Conservation (phyloP, 768 basidiomycete species). For the Auricularia sp. region DNA sequence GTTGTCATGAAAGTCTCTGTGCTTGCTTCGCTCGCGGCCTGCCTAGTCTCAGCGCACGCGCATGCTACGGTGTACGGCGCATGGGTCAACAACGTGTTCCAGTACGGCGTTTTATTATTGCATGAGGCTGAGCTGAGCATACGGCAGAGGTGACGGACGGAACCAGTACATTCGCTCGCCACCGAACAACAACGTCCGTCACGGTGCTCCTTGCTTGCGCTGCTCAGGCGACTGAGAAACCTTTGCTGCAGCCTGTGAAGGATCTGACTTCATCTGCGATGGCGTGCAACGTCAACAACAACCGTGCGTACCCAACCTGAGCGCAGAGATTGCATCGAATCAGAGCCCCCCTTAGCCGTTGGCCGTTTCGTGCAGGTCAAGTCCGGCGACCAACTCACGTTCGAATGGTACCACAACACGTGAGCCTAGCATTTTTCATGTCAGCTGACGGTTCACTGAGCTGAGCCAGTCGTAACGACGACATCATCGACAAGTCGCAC, state of each 20-base stretch:
- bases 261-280: slow-evolving; percentile 6
- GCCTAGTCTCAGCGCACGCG: neutral
- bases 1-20: neutral
- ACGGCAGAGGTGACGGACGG: neutral
- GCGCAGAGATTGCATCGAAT: neutral
- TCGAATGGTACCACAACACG: slow-evolving; percentile 11
- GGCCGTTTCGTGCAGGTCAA: neutral
- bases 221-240: neutral
- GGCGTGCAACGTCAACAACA: slow-evolving; percentile 8
- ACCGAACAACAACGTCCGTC: slow-evolving; percentile 1
- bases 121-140: too few relatives aligned
- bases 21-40: neutral
- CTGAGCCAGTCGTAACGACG: neutral
- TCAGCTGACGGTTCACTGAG: neutral
- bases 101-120: neutral
- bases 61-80: neutral
- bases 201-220: neutral
- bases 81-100: neutral
- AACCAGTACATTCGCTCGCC: neutral
- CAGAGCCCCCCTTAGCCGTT: neutral
- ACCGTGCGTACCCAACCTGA: neutral
- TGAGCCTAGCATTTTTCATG: neutral
- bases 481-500: slow-evolving; percentile 9
- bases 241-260: slow-evolving; percentile 1
- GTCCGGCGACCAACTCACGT: neutral